phyloP scores from a whole-genome alignment of 2,329 filamentous ascomycete genomes.

The Chaetomium sp. region DNA sequence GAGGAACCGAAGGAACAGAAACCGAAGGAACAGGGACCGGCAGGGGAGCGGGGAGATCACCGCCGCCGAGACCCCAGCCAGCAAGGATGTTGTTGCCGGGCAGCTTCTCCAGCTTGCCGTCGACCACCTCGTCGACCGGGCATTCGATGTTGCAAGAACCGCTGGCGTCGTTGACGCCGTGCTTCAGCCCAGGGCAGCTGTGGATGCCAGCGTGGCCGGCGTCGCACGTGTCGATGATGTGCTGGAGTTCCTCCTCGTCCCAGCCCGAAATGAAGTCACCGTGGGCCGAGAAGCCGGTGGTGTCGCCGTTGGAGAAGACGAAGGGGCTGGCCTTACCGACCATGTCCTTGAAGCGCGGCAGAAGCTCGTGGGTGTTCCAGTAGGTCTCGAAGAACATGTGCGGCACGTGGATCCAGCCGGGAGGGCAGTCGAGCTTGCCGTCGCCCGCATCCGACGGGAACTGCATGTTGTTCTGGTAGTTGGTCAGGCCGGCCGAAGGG shows the following conservation, averaged over 20 bases:
- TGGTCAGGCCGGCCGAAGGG: conserved; percentile 58
- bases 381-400: conserved; percentile 63
- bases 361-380: conserved; percentile 60
- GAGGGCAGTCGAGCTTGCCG: conserved; percentile 56
- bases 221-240: conserved; percentile 68
- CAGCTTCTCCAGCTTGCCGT: conserved; percentile 49
- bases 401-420: conserved; percentile 57
- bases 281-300: conserved; percentile 70
- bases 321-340: conserved; percentile 62
- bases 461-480: conserved; percentile 66
- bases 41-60: conserved; percentile 19
- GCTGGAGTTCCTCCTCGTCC: conserved; percentile 65
- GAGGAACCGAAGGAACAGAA: not conserved
- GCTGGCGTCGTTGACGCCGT: conserved; percentile 52
- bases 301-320: conserved; percentile 69
- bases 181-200: conserved; percentile 60
- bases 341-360: conserved; percentile 54
- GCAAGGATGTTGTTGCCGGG: conserved; percentile 60
- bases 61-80: conserved; percentile 48
- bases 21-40: conserved; percentile 6
- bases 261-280: conserved; percentile 75
- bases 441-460: conserved; percentile 56
- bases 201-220: conserved; percentile 62
- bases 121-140: conserved; percentile 50
- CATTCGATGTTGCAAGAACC: conserved; percentile 55